Conservation (phyloP, 2,329 filamentous ascomycete genomes). For the Lachnellula willkommii region DNA sequence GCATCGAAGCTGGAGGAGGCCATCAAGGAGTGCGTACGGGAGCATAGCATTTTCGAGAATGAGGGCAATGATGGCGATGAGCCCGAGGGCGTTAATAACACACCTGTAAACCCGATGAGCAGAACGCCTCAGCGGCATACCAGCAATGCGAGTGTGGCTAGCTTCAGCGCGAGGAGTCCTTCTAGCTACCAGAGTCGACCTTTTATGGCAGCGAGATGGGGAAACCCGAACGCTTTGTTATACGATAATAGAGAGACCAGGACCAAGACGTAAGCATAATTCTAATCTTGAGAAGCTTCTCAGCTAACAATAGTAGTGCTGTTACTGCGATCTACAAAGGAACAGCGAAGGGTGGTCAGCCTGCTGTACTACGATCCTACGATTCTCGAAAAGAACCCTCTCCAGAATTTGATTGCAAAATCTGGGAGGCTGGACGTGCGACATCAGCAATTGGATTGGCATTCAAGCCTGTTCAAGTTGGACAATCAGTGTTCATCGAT, state of each 20-base stretch:
- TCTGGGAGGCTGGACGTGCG: conserved; percentile 96
- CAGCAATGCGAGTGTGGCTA: conserved; percentile 78
- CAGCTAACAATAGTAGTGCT: conserved; percentile 52
- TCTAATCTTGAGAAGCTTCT: not conserved
- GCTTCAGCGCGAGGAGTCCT: conserved; percentile 66
- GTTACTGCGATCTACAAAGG: conserved; percentile 90
- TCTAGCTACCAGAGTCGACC: conserved; percentile 51
- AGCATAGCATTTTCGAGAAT: conserved; percentile 71
- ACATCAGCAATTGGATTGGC: conserved; percentile 86
- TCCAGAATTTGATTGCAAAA: conserved; percentile 87
- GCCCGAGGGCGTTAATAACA: conserved; percentile 12
- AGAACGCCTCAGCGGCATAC: conserved; percentile 50
- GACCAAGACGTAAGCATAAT: conserved; percentile 74
- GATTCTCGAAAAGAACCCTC: conserved; percentile 88
- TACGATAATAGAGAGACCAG: conserved; percentile 82
- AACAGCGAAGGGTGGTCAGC: conserved; percentile 59
- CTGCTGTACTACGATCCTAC: conserved; percentile 82
- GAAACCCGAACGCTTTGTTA: conserved; percentile 78
- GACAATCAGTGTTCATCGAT: conserved; percentile 89
- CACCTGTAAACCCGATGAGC: conserved; percentile 41
- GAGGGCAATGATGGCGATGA: conserved; percentile 70
- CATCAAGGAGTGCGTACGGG: conserved; percentile 80
- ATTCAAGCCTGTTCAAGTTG: conserved; percentile 93
- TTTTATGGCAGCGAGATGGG: conserved; percentile 52
- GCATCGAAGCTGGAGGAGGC: conserved; percentile 92